phyloP scores from a whole-genome alignment of 108 stramenopile genomes.

The Skeletonema grethae region DNA sequence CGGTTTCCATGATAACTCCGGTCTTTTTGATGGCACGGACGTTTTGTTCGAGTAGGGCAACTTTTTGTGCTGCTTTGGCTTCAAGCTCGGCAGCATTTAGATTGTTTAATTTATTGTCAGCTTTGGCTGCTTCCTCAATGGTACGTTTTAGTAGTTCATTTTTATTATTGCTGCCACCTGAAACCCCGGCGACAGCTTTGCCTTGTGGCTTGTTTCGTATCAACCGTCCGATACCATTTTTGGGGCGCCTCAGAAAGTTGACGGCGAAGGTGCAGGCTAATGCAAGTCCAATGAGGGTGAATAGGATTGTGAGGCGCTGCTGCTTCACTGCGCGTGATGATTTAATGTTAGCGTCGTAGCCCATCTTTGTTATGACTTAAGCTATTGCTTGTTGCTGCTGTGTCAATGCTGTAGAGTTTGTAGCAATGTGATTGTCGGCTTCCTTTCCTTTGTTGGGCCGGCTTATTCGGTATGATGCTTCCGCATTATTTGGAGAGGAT shows the following conservation, averaged over 20 bases:
- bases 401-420: no score
- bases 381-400: no score
- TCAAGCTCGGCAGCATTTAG: background rate
- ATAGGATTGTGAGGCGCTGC: constrained; percentile 26
- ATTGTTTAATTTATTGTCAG: background rate
- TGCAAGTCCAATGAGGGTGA: constrained; percentile 27
- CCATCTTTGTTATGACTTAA: constrained; percentile 11
- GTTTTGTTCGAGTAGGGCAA: constrained; percentile 51
- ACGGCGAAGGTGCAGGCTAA: constrained; percentile 26
- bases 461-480: no score
- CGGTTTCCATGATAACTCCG: constrained; percentile 76
- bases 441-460: no score
- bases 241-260: constrained; percentile 11
- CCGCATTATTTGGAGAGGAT: no score
- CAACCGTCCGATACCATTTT: background rate
- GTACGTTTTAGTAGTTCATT: background rate
- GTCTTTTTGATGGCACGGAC: constrained; percentile 72
- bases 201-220: background rate
- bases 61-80: constrained; percentile 29
- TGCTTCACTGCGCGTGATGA: constrained; percentile 23
- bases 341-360: constrained; percentile 49
- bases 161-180: background rate
- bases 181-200: background rate
- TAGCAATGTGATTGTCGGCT: no score
- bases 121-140: background rate